A percentile compares a stretch with the other conserved stretches of the same genome.
These are phyloP conservation scores for Rhodotorula sphaerocarpa DNA, from an alignment of 768 basidiomycete genomes.

Conservation along the genomic window DNA sequence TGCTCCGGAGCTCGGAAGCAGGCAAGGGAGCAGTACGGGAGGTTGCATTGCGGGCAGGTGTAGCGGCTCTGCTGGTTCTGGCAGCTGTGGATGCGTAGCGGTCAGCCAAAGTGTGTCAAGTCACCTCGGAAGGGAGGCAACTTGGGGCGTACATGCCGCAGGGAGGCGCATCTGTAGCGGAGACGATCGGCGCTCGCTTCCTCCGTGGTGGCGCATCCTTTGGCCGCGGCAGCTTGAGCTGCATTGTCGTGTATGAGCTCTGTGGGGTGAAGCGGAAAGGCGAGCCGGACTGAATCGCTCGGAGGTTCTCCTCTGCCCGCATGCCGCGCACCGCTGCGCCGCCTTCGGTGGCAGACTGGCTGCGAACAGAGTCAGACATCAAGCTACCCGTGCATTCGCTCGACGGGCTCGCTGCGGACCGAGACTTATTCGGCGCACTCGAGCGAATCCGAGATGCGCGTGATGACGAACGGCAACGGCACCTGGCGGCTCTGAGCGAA, in stretches of 20 bases:
- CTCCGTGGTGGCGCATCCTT: constrained; percentile 2
- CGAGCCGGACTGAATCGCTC: background rate
- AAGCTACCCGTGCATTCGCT: too few relatives aligned
- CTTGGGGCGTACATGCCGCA: constrained; percentile 21
- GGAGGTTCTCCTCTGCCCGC: background rate
- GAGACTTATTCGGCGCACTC: too few relatives aligned
- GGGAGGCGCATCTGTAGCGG: constrained; percentile 9
- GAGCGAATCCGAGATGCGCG: too few relatives aligned
- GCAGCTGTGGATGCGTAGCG: constrained; percentile 19
- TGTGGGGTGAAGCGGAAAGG: background rate
- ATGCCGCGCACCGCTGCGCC: background rate
- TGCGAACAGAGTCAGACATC: too few relatives aligned
- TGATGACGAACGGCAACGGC: too few relatives aligned
- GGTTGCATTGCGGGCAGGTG: constrained; percentile 39
- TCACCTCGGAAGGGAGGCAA: background rate
- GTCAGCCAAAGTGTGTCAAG: background rate
- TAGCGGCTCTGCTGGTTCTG: constrained; percentile 28
- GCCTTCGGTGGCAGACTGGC: too few relatives aligned
- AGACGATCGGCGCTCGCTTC: constrained; percentile 25
- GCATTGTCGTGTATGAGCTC: constrained; percentile 1
- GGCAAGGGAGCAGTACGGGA: constrained; percentile 37
- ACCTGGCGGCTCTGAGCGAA: background rate
- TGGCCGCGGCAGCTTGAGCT: constrained; percentile 14
- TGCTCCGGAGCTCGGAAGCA: constrained; percentile 34
- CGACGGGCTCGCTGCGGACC: too few relatives aligned